A percentile compares a stretch with the other conserved stretches of the same genome.
These are phyloP conservation scores for Backusella luteola DNA, from an alignment of 192 early-diverging fungal genomes.

Conservation along the genomic window DNA sequence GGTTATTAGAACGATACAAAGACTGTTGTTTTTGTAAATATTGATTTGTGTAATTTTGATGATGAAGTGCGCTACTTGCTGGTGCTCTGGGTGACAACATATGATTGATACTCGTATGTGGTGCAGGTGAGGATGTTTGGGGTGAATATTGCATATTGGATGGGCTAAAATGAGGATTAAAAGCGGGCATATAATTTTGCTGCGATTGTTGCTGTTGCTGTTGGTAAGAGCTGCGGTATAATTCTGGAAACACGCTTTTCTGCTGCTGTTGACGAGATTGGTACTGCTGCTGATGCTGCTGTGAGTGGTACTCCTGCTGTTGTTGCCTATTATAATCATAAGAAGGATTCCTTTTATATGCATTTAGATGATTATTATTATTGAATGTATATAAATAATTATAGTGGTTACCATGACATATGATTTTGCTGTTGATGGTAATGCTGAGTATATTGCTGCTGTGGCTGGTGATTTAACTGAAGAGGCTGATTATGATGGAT, in stretches of 20 bases:
- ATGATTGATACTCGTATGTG: constrained; percentile 20
- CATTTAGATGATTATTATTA: background rate
- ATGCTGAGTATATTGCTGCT: background rate
- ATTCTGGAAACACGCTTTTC: background rate
- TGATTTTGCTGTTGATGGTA: background rate
- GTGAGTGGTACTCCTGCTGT: background rate
- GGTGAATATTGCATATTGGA: background rate
- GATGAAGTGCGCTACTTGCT: constrained; percentile 4
- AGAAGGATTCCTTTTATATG: background rate
- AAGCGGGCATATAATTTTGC: background rate
- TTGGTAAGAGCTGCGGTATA: background rate
- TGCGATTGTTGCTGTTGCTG: background rate
- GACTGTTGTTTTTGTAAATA: background rate
- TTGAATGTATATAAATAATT: background rate
- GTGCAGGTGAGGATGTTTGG: background rate
- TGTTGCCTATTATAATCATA: background rate
- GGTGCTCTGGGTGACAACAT: constrained; percentile 25
- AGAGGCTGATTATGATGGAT: background rate
- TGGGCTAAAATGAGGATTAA: constrained; percentile 9
- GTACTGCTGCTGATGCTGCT: background rate
- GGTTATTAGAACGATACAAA: background rate
- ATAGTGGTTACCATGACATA: constrained; percentile 1
- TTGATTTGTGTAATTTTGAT: constrained; percentile 4
- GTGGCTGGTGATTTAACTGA: background rate
- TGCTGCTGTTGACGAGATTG: background rate